Base-by-base conservation (phyloP, 768 basidiomycete species). In the Antrodiella citrinella region DNA sequence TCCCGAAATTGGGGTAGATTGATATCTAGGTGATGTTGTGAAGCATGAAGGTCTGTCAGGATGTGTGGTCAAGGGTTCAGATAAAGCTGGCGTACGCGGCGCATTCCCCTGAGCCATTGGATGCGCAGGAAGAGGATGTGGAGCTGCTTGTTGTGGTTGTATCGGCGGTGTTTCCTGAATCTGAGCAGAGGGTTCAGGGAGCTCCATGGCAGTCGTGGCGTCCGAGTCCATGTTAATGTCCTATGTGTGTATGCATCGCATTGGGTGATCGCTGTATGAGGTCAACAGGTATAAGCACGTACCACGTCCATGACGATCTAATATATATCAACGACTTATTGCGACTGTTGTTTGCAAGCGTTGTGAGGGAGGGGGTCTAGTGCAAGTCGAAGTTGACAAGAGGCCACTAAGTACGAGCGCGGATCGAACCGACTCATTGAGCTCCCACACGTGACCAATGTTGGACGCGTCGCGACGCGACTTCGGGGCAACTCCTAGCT, bases 1-100 rank as follows among this genome's bases (percentile, higher is more conserved):
- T 84, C 82, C 7, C 30, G 30, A 35, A 15, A 7, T 35, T 35
- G 30, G 15, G 30, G 30, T 7, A 35, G 7, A 35, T 7, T 35
- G 7, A 15, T 35, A 15, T 35, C 30, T n/a, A n/a, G n/a, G n/a
- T n/a, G n/a, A n/a, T n/a, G n/a, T n/a, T n/a, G n/a, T n/a, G n/a
- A n/a, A n/a, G n/a, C n/a, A n/a, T n/a, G 30, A 35, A 35, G 7
- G 30, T 35, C 30, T 7, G 13, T 15, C 15, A 45, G 35, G 23
- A 15, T 38, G 9, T 21, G 25, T 35, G 30, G 30, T 35, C 30
- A 35, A 35, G 30, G 30, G 30, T 35, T 35, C 30, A 15, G 30
- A 35, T 35, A 35, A 15, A 7, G 30, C n/a, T n/a, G n/a, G n/a
- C n/a, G n/a, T n/a, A n/a, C n/a, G n/a, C n/a, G n/a, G n/a, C n/a